Evolutionary conservation across 2,329 filamentous ascomycete genomes (phyloP).

Genomic region (Xylariaceae sp.): DNA sequence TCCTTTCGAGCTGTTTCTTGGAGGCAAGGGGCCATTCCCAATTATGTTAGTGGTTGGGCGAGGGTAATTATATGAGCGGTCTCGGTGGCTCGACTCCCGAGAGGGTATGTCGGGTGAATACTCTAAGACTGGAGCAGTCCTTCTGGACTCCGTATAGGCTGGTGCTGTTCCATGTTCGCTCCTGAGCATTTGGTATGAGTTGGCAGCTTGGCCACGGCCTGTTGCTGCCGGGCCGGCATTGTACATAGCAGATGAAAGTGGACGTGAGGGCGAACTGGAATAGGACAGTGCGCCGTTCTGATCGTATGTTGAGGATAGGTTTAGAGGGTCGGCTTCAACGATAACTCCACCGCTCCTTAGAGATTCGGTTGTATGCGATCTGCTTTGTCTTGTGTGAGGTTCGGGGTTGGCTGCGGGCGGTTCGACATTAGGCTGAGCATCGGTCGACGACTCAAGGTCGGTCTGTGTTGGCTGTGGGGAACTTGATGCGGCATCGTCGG

Average conservation of each 20-base stretch:
- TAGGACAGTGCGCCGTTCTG: conserved; percentile 25
- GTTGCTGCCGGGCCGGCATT: conserved; percentile 21
- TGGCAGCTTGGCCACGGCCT: conserved; percentile 33
- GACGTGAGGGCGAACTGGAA: conserved; percentile 28
- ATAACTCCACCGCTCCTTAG: conserved; percentile 21
- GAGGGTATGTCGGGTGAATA: conserved; percentile 59
- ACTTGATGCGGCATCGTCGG: conserved; percentile 62
- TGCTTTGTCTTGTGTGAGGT: conserved; percentile 18
- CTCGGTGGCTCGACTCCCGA: conserved; percentile 65
- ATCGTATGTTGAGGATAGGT: conserved; percentile 19
- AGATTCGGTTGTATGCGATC: conserved; percentile 19
- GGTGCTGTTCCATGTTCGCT: conserved; percentile 58
- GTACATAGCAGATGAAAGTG: conserved; percentile 30
- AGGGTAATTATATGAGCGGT: conserved; percentile 62
- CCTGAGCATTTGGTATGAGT: conserved; percentile 43
- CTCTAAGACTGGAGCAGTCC: conserved; percentile 55
- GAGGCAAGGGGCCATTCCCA: conserved; percentile 62
- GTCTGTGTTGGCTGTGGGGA: conserved; percentile 29
- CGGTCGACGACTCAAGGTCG: conserved; percentile 28
- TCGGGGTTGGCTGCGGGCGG: conserved; percentile 21
- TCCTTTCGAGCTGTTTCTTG: conserved; percentile 71
- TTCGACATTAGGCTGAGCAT: conserved; percentile 21
- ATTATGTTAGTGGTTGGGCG: conserved; percentile 48
- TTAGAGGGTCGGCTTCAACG: conserved; percentile 24
- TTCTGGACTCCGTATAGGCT: conserved; percentile 54